Percentiles rank a stretch among this genome's conserved stretches.
phyloP scores from a whole-genome alignment of 2,329 filamentous ascomycete species.

The Calonectria crousiana region DNA sequence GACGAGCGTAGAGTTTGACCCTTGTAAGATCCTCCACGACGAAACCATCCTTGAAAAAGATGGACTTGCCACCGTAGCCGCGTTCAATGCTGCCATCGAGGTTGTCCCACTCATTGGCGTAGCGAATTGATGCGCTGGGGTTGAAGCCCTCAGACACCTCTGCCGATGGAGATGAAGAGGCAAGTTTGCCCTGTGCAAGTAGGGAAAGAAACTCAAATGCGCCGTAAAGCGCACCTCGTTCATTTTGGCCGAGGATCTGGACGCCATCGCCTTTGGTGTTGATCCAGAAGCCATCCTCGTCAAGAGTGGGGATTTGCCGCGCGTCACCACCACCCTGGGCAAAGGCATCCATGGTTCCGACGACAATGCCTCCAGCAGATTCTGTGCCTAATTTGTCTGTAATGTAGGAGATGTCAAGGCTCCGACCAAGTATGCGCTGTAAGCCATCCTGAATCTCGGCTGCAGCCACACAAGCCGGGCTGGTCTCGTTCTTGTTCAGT shows the following conservation, averaged over 20 bases:
- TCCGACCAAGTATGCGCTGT: neutral
- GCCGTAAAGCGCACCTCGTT: neutral
- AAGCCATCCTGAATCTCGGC: neutral
- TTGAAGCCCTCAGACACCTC: neutral
- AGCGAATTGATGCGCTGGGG: neutral
- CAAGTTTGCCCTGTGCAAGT: neutral
- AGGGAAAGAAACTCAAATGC: neutral
- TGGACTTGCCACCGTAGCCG: constrained; percentile 3
- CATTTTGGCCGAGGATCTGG: neutral
- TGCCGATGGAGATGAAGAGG: neutral
- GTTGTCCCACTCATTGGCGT: constrained; percentile 4
- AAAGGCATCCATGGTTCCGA: neutral
- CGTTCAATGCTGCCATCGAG: neutral
- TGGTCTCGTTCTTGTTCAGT: neutral
- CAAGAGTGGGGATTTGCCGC: neutral
- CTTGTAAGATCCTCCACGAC: neutral
- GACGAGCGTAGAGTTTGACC: neutral
- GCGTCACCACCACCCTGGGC: neutral
- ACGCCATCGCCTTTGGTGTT: neutral
- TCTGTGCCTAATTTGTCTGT: neutral
- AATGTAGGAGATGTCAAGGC: neutral
- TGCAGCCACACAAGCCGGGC: neutral
- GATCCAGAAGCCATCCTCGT: neutral
- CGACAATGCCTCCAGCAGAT: neutral
- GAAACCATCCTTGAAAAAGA: neutral